These are phyloP conservation scores for Ophiosphaerella narmari DNA, from an alignment of 2,329 filamentous ascomycete species.

Conservation along the genomic window DNA sequence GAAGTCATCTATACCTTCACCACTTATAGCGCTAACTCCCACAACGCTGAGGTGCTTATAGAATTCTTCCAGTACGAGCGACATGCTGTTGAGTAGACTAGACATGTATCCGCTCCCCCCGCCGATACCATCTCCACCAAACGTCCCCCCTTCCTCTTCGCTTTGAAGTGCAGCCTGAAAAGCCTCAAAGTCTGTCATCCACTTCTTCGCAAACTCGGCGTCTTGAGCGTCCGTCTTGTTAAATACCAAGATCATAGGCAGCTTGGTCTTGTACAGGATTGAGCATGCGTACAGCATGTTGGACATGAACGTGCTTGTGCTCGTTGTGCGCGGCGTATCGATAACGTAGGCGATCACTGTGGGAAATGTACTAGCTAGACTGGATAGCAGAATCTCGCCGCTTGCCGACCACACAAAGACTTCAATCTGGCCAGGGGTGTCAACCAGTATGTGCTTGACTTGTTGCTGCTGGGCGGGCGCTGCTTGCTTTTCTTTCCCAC, in stretches of 20 bases:
- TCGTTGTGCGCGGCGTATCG: slow-evolving; percentile 90
- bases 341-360: slow-evolving; percentile 98
- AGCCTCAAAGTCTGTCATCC: slow-evolving; percentile 99
- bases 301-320: slow-evolving; percentile 97
- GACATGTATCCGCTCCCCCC: slow-evolving; percentile 92
- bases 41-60: slow-evolving; percentile 94
- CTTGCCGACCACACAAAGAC: slow-evolving; percentile 98
- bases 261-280: slow-evolving; percentile 97
- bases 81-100: slow-evolving; percentile 95
- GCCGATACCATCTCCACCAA: slow-evolving; percentile 73
- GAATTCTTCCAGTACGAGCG: slow-evolving; percentile 94
- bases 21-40: slow-evolving; percentile 89
- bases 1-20: slow-evolving; percentile 89
- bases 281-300: slow-evolving; percentile 99
- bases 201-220: slow-evolving; percentile 89
- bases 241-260: slow-evolving; percentile 98
- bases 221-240: slow-evolving; percentile 98
- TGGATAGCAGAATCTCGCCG: slow-evolving; percentile 90
- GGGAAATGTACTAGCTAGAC: slow-evolving; percentile 89
- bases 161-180: slow-evolving; percentile 84
- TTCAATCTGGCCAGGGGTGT: slow-evolving; percentile 97
- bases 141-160: slow-evolving; percentile 78
- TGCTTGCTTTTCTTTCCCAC: slow-evolving; percentile 32
- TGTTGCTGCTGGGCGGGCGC: slow-evolving; percentile 58
- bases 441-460: slow-evolving; percentile 81